Evolutionary conservation across 176 grass and related monocot genomes (phyloP).

Genomic region (Themeda triandra): DNA sequence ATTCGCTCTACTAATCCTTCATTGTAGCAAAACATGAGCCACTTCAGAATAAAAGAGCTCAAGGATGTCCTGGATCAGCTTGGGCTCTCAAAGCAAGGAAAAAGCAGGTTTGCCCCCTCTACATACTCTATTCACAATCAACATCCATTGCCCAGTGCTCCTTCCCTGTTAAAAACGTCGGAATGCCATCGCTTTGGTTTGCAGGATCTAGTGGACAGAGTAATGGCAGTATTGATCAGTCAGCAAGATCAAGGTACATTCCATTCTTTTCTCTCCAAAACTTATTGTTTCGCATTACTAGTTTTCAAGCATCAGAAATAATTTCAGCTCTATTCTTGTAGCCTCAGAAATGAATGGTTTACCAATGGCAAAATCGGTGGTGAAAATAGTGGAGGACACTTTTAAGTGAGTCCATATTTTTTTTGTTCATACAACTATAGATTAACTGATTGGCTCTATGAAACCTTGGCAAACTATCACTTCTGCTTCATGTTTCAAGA

Average conservation of each 20-base stretch:
- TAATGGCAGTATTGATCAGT: slow-evolving; percentile 14
- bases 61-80: slow-evolving; percentile 84
- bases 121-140: not conserved
- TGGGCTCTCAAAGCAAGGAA: slow-evolving; percentile 68
- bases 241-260: slow-evolving; percentile 56
- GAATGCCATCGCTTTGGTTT: not conserved
- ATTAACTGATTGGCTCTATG: not conserved
- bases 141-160: not conserved
- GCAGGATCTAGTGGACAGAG: slow-evolving; percentile 56
- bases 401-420: slow-evolving; percentile 43
- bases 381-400: slow-evolving; percentile 70
- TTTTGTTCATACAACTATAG: not conserved
- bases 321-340: slow-evolving; percentile 29
- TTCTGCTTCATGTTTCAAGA: slow-evolving; percentile 47
- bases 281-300: not conserved
- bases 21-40: slow-evolving; percentile 48
- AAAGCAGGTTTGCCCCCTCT: slow-evolving; percentile 64
- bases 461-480: slow-evolving; percentile 12
- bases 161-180: not conserved
- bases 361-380: slow-evolving; percentile 36
- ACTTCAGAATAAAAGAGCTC: slow-evolving; percentile 86
- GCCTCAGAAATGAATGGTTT: slow-evolving; percentile 33
- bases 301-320: not conserved
- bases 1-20: slow-evolving; percentile 7
- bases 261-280: not conserved